Conservation (phyloP, 1,284 basidiomycete species). For the Amylostereum areolatum region DNA sequence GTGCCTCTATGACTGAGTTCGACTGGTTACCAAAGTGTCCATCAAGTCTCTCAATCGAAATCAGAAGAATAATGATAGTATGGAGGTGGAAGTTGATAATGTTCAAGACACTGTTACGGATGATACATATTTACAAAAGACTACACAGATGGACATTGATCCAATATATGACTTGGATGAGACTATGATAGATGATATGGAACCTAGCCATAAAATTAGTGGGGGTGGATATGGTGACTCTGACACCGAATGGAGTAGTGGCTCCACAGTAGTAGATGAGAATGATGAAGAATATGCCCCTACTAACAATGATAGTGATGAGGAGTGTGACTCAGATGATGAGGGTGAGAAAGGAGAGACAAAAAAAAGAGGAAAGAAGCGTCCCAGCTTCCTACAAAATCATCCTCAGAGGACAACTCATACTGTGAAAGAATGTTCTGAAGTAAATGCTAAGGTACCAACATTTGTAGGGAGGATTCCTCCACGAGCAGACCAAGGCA, state of each 20-base stretch:
- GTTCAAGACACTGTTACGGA: not conserved
- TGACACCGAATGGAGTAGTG: not conserved
- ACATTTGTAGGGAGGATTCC: constrained; percentile 14
- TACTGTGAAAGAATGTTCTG: constrained; percentile 1
- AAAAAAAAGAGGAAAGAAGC: not conserved
- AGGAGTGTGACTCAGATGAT: not conserved
- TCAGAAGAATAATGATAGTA: no score
- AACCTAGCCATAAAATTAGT: no score
- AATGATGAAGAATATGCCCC: not conserved
- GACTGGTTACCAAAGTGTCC: not conserved
- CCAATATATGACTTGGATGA: not conserved
- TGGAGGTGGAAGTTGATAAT: no score
- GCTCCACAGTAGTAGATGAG: not conserved
- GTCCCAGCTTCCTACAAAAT: constrained; percentile 2
- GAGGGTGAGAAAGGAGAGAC: not conserved
- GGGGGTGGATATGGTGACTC: not conserved
- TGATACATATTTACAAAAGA: not conserved
- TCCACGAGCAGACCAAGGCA: constrained; percentile 14
- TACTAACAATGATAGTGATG: not conserved
- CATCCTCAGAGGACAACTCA: constrained; percentile 13
- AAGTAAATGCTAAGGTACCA: constrained; percentile 5
- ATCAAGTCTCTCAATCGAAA: not conserved
- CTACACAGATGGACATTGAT: not conserved
- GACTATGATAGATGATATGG: not conserved
- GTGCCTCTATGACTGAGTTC: not conserved